Percentiles rank a stretch among this genome's conserved stretches.
phyloP scores from a whole-genome alignment of 78 protist genomes.

The Chrysochromulina tobinii region DNA sequence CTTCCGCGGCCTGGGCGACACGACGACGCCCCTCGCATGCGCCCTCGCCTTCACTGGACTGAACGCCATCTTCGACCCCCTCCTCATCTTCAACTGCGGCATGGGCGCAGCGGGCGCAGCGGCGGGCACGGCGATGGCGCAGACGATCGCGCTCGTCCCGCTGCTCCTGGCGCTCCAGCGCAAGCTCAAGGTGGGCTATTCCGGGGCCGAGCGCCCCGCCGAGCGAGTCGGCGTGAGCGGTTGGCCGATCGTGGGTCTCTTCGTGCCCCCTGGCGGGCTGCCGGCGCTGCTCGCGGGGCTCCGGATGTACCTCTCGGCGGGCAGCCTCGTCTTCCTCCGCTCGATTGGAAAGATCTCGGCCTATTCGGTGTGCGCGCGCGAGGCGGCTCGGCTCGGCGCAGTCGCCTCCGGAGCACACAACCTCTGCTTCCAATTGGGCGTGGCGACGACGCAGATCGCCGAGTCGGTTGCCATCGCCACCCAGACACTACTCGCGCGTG shows the following conservation, averaged over 20 bases:
- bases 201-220: too few relatives aligned
- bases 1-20: constrained; percentile 36
- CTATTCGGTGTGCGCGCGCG: not conserved
- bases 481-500: constrained; percentile 15
- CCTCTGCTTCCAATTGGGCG: constrained; percentile 33
- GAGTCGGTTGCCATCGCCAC: constrained; percentile 11
- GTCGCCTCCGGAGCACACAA: not conserved
- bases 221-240: too few relatives aligned
- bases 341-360: constrained; percentile 13
- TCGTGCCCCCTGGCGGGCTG: too few relatives aligned
- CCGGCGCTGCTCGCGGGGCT: not conserved
- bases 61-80: not conserved
- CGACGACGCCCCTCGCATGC: constrained; percentile 11
- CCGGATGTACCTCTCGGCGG: not conserved
- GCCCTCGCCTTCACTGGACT: constrained; percentile 1
- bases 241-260: too few relatives aligned
- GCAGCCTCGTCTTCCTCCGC: not conserved
- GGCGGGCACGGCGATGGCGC: not conserved
- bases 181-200: too few relatives aligned
- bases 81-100: constrained; percentile 4
- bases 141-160: not conserved
- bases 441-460: constrained; percentile 20
- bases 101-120: constrained; percentile 28
- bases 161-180: not conserved
- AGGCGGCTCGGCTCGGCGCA: constrained; percentile 23